phyloP scores from a whole-genome alignment of 345 rosid genomes.

The Populus nigra region DNA sequence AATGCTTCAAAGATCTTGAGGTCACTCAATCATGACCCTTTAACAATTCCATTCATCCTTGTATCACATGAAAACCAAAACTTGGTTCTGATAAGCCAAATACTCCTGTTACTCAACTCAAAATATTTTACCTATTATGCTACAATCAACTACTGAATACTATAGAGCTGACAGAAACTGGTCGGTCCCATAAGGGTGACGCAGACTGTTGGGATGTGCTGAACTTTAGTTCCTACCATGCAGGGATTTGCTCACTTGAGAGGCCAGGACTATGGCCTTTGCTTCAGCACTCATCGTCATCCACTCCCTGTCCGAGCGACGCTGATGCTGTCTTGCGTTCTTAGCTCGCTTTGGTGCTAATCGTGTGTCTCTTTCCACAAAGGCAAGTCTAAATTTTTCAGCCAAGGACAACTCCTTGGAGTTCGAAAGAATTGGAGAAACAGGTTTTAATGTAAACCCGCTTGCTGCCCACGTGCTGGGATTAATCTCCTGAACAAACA shows the following conservation, averaged over 20 bases:
- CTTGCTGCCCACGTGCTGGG: conserved; percentile 56
- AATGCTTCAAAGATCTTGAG: too few relatives aligned
- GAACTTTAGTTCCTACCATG: conserved; percentile 30
- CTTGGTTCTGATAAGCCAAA: too few relatives aligned
- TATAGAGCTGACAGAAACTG: too few relatives aligned
- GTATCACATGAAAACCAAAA: too few relatives aligned
- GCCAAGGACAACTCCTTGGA: conserved; percentile 61
- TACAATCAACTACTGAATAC: too few relatives aligned
- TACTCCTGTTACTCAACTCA: too few relatives aligned
- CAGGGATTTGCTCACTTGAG: conserved; percentile 52
- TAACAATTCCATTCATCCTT: too few relatives aligned
- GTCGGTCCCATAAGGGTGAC: too few relatives aligned
- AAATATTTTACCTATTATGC: too few relatives aligned
- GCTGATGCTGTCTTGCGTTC: conserved; percentile 78
- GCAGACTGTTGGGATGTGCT: neutral
- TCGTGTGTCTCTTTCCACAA: conserved; percentile 69
- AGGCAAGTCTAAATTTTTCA: conserved; percentile 85
- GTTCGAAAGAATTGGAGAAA: conserved; percentile 22
- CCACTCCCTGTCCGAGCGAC: conserved; percentile 82
- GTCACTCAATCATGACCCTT: too few relatives aligned
- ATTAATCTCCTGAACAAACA: conserved; percentile 54
- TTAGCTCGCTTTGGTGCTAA: conserved; percentile 92
- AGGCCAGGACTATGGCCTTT: conserved; percentile 63
- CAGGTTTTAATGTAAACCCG: conserved; percentile 32
- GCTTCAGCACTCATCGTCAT: conserved; percentile 49